Evolutionary conservation across 768 basidiomycete genomes (phyloP).

Genomic region (Amanita fuliginea): DNA sequence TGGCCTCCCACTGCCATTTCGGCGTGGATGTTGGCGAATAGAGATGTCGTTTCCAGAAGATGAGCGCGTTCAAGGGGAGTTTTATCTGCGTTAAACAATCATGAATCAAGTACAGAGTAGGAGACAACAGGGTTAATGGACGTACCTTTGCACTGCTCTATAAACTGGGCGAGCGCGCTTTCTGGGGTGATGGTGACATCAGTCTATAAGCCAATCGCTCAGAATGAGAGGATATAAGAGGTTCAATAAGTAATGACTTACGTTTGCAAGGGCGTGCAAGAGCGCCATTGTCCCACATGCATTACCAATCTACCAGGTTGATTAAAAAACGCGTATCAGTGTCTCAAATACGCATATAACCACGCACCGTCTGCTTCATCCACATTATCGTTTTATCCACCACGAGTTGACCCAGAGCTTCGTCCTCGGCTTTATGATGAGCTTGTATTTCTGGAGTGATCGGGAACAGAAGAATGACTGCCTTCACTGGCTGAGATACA

Average conservation of each 20-base stretch:
- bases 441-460: conserved; percentile 34
- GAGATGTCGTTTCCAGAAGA: conserved; percentile 60
- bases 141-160: conserved; percentile 49
- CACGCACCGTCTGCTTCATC: conserved; percentile 80
- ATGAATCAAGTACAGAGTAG: not conserved
- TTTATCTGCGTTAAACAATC: conserved; percentile 31
- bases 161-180: conserved; percentile 56
- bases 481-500: conserved; percentile 68
- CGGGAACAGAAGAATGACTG: conserved; percentile 82
- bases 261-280: conserved; percentile 76
- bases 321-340: not conserved
- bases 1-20: conserved; percentile 64
- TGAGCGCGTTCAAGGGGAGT: conserved; percentile 66
- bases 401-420: conserved; percentile 32
- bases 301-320: conserved; percentile 53
- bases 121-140: not conserved
- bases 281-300: conserved; percentile 87
- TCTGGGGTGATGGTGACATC: conserved; percentile 42
- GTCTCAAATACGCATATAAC: not conserved
- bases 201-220: conserved; percentile 26
- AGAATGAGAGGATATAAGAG: not conserved
- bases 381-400: conserved; percentile 65
- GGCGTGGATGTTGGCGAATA: conserved; percentile 72
- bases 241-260: conserved; percentile 22
- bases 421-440: conserved; percentile 50